phyloP scores from a whole-genome alignment of 257 asterid species.

The Ligustrum vulgare region DNA sequence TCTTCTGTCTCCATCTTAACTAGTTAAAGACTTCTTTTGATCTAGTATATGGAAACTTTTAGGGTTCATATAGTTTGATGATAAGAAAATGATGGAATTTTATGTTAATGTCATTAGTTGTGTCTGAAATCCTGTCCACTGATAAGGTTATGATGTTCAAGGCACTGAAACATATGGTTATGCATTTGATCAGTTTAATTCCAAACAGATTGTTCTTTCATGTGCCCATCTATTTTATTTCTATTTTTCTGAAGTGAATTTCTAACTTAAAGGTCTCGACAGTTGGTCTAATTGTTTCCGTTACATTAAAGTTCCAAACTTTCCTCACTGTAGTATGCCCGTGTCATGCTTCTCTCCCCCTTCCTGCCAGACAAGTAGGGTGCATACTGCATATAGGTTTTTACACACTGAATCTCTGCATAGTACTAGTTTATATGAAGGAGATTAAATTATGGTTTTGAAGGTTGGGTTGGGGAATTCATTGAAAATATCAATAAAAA shows the following conservation, averaged over 20 bases:
- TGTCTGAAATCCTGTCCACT: background rate
- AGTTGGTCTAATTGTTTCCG: background rate
- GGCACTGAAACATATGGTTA: background rate
- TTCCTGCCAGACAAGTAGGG: background rate
- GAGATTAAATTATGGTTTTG: background rate
- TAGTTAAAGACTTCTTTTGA: background rate
- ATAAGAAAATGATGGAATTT: background rate
- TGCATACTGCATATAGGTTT: background rate
- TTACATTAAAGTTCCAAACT: background rate
- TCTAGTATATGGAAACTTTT: background rate
- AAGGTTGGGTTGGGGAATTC: background rate
- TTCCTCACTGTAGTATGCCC: background rate
- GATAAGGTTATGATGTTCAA: background rate
- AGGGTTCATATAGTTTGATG: background rate
- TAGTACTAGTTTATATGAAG: background rate
- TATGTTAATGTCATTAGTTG: background rate
- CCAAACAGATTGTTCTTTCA: background rate
- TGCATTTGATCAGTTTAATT: background rate
- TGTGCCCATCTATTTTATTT: background rate
- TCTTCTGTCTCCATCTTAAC: background rate
- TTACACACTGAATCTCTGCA: background rate
- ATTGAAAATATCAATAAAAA: background rate
- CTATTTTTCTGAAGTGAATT: background rate
- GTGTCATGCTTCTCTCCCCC: background rate
- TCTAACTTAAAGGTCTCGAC: background rate